Evolutionary conservation across 148 eudicot species (phyloP).

Genomic region (Rhododendron ferrugineum): DNA sequence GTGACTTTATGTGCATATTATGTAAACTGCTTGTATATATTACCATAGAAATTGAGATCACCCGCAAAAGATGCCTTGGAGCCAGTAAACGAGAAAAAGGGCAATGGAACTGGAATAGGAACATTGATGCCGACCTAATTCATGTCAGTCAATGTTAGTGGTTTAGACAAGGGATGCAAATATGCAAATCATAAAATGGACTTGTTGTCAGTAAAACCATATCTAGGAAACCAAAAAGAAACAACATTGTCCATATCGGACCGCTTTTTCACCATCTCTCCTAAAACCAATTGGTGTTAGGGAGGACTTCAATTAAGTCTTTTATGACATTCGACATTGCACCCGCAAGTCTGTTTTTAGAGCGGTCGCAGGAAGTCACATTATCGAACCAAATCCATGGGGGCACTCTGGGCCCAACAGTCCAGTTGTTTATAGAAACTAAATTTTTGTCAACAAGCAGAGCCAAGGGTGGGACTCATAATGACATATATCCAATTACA

Average conservation of each 20-base stretch:
- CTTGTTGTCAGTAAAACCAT: neutral
- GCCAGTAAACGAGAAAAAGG: constrained; percentile 96
- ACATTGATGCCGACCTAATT: constrained; percentile 93
- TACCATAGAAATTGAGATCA: constrained; percentile 98
- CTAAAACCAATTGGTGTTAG: too few relatives aligned
- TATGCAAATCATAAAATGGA: neutral
- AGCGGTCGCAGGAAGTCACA: too few relatives aligned
- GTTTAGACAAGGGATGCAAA: neutral
- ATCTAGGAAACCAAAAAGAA: neutral
- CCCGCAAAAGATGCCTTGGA: constrained; percentile 97
- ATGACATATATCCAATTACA: neutral
- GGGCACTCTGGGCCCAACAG: too few relatives aligned
- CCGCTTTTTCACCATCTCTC: too few relatives aligned
- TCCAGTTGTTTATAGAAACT: neutral
- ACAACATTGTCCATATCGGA: neutral
- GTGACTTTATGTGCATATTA: neutral
- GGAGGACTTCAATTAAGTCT: too few relatives aligned
- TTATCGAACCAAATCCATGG: too few relatives aligned
- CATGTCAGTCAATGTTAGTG: constrained; percentile 4
- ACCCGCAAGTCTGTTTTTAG: too few relatives aligned
- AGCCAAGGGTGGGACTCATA: neutral
- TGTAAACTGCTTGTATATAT: neutral
- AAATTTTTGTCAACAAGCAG: neutral
- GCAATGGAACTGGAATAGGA: constrained; percentile 93
- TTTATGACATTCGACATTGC: too few relatives aligned